Percentiles rank a stretch among this genome's conserved stretches.
phyloP scores from a whole-genome alignment of 371 early-diverging fungal species.

The Lichtheimia hyalospora region DNA sequence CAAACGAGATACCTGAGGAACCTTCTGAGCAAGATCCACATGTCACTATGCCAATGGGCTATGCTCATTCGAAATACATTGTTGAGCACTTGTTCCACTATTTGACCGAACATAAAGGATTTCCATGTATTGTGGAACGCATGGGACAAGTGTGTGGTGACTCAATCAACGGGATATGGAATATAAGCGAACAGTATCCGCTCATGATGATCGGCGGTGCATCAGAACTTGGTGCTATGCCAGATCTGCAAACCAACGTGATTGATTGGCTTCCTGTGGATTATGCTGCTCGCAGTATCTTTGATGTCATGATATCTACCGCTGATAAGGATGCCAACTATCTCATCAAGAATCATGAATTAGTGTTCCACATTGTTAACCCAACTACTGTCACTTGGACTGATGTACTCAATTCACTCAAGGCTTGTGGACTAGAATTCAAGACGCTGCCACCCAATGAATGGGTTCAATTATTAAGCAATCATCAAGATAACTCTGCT shows the following conservation, averaged over 20 bases:
- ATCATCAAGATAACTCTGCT: constrained; percentile 35
- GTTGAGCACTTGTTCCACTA: constrained; percentile 34
- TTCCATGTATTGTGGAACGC: constrained; percentile 36
- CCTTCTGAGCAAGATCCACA: constrained; percentile 26
- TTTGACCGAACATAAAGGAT: constrained; percentile 28
- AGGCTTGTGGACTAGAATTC: constrained; percentile 25
- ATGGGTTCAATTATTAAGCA: constrained; percentile 29
- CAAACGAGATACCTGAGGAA: constrained; percentile 17
- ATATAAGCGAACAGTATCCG: constrained; percentile 39
- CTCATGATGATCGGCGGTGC: constrained; percentile 31
- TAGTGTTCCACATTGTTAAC: constrained; percentile 37
- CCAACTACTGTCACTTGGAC: constrained; percentile 26
- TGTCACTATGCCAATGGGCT: constrained; percentile 43
- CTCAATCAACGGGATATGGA: constrained; percentile 41
- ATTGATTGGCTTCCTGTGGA: constrained; percentile 43
- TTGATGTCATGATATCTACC: constrained; percentile 24
- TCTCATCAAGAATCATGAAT: background rate
- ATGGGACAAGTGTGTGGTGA: constrained; percentile 48
- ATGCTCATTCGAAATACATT: constrained; percentile 46
- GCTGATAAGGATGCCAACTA: constrained; percentile 13
- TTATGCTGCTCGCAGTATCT: constrained; percentile 29
- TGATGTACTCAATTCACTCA: constrained; percentile 22
- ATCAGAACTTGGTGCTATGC: constrained; percentile 23
- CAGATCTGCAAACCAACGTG: background rate
- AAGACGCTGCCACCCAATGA: constrained; percentile 20